phyloP scores from a whole-genome alignment of 1,139 yeast species.

The Protomyces gravidus region DNA sequence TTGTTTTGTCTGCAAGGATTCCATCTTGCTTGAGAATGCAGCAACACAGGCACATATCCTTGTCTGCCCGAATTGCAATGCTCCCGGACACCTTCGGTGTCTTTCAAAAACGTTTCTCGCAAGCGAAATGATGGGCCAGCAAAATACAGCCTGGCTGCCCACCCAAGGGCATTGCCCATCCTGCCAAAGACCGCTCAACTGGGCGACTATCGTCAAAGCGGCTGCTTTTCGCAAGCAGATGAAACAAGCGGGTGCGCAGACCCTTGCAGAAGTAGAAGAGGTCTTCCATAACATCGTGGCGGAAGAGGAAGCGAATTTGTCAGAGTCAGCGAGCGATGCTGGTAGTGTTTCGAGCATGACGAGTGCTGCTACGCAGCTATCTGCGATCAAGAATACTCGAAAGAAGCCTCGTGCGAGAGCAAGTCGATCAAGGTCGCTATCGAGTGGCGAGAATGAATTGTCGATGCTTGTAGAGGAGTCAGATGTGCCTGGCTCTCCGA shows the following conservation, averaged over 20 bases:
- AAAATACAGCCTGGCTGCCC: slow-evolving; percentile 2
- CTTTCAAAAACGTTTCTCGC: not conserved
- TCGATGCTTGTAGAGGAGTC: not conserved
- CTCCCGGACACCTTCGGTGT: slow-evolving; percentile 11
- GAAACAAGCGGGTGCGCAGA: not conserved
- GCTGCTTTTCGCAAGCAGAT: slow-evolving; percentile 12
- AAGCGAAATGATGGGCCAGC: not conserved
- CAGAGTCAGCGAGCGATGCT: not conserved
- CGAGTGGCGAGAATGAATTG: no score
- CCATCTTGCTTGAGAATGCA: not conserved
- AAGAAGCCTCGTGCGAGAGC: no score
- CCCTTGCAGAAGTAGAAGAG: not conserved
- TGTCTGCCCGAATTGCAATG: slow-evolving; percentile 15
- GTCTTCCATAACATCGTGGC: not conserved
- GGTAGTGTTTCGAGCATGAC: not conserved
- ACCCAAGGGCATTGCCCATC: slow-evolving; percentile 16
- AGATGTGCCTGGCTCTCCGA: not conserved
- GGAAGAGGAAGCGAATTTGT: not conserved
- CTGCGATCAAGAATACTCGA: not conserved
- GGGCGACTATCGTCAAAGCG: slow-evolving; percentile 21
- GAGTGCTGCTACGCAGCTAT: not conserved
- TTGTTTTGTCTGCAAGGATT: not conserved
- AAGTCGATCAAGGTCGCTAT: no score
- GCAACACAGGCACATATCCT: slow-evolving; percentile 1
- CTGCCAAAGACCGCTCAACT: not conserved